Evolutionary conservation across 306 rosid species (phyloP).

Genomic region (Citrullus mucosospermus): DNA sequence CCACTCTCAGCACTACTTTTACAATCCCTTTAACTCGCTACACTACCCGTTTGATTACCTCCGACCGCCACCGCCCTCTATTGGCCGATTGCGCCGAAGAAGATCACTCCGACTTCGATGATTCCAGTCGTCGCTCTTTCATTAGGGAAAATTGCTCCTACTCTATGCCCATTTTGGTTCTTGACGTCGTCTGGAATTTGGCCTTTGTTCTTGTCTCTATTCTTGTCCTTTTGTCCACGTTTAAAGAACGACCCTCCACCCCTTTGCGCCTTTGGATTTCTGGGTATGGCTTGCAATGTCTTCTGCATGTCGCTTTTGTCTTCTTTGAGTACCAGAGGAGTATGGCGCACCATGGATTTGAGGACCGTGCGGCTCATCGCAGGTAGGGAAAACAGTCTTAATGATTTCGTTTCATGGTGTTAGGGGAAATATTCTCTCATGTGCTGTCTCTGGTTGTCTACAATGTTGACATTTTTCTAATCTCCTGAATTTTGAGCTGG

Average conservation of each 20-base stretch:
- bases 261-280: conserved; percentile 63
- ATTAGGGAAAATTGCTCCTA: conserved; percentile 12
- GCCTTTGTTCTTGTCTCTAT: conserved; percentile 51
- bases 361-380: conserved; percentile 18
- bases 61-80: conserved; percentile 29
- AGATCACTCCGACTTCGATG: conserved; percentile 8
- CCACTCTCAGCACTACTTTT: conserved; percentile 21
- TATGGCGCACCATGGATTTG: conserved; percentile 6
- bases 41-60: conserved; percentile 23
- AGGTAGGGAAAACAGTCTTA: conserved; percentile 12
- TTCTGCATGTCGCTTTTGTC: conserved; percentile 46
- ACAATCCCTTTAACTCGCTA: conserved; percentile 34
- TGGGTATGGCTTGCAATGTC: conserved; percentile 55
- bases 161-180: conserved; percentile 41
- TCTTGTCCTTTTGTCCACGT: conserved; percentile 44
- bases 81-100: conserved; percentile 20
- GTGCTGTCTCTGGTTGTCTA: not conserved
- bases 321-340: conserved; percentile 32
- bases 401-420: not conserved
- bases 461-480: not conserved
- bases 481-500: not conserved
- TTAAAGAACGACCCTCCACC: conserved; percentile 48
- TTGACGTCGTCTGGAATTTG: conserved; percentile 64
- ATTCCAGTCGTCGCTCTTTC: conserved; percentile 4
- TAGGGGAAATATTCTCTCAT: not conserved